Conservation (phyloP, 202 grass and related monocot genomes). For the Tripidium arundinaceum region DNA sequence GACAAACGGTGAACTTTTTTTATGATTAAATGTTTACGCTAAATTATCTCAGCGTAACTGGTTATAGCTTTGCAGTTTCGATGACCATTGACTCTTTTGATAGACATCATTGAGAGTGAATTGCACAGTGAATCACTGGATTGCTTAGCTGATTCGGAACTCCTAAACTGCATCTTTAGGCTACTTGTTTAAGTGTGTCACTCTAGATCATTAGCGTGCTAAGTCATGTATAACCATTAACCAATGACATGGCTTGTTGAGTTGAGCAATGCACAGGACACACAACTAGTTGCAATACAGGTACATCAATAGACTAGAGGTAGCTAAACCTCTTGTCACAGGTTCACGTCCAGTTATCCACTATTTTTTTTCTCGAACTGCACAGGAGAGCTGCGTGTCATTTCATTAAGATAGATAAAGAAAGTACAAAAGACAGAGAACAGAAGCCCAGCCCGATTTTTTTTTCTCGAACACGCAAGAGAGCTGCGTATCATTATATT, state of each 20-base stretch:
- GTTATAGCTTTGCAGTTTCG: conserved; percentile 2
- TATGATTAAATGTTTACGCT: background rate
- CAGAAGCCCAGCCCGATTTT: background rate
- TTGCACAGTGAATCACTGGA: background rate
- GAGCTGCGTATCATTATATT: too few relatives aligned
- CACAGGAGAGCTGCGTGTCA: too few relatives aligned
- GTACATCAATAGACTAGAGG: background rate
- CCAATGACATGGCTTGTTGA: background rate
- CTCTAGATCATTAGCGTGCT: background rate
- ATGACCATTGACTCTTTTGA: background rate
- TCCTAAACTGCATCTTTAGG: background rate
- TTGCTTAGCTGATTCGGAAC: background rate
- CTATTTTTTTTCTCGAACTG: too few relatives aligned
- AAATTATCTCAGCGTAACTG: background rate
- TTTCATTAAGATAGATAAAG: too few relatives aligned
- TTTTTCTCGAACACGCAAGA: too few relatives aligned
- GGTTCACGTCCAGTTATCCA: background rate
- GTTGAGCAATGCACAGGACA: background rate
- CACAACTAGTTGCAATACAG: background rate
- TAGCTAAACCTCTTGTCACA: background rate
- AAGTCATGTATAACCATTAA: background rate
- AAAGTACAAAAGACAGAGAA: background rate
- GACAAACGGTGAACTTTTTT: background rate
- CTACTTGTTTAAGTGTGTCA: background rate
- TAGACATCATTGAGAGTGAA: background rate